Evolutionary conservation across 2,329 filamentous ascomycete genomes (phyloP).

Genomic region (Conoideocrella luteorostrata): DNA sequence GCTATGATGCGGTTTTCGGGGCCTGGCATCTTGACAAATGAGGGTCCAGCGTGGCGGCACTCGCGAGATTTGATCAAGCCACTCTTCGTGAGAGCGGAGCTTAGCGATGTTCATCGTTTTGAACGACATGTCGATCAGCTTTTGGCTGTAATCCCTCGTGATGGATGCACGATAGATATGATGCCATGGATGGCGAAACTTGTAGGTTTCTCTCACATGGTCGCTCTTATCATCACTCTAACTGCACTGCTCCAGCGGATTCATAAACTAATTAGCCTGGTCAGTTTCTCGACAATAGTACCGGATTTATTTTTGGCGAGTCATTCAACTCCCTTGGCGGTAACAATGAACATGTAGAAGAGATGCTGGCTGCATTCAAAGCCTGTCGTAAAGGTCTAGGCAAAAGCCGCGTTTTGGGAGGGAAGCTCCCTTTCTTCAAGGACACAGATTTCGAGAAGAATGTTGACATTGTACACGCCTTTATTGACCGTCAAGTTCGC

Average conservation of each 20-base stretch:
- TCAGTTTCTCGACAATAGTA: constrained; percentile 5
- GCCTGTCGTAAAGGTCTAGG: background rate
- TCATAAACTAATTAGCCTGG: background rate
- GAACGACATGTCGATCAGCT: constrained; percentile 6
- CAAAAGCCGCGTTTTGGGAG: background rate
- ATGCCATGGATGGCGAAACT: constrained; percentile 2
- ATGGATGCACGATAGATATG: constrained; percentile 2
- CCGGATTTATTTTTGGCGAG: constrained; percentile 6
- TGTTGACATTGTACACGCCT: constrained; percentile 2
- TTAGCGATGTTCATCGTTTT: constrained; percentile 1
- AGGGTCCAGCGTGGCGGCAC: background rate
- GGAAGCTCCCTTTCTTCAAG: background rate
- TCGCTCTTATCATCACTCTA: background rate
- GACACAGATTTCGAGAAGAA: constrained; percentile 1
- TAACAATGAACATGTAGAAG: background rate
- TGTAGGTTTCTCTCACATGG: background rate
- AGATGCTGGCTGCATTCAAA: constrained; percentile 2
- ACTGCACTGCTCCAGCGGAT: background rate
- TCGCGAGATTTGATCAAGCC: constrained; percentile 3
- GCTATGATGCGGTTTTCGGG: constrained; percentile 1
- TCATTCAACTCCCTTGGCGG: constrained; percentile 1
- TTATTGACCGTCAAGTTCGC: constrained; percentile 4
- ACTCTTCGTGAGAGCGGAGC: constrained; percentile 3
- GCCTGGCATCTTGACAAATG: constrained; percentile 4
- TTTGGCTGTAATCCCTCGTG: constrained; percentile 1